Conservation (phyloP, 371 early-diverging fungal species). For the Mucor plumbeus region DNA sequence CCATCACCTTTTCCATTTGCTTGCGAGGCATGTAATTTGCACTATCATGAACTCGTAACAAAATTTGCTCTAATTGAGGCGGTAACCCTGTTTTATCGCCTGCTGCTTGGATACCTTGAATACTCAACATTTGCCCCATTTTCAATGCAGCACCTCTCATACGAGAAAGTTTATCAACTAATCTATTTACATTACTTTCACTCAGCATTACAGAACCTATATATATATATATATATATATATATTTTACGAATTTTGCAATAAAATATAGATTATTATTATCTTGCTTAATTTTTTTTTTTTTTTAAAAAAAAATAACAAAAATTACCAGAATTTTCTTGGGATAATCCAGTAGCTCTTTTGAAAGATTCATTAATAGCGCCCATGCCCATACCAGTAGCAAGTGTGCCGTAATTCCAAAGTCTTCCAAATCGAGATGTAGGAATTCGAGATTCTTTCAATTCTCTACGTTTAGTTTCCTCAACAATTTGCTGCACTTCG, state of each 20-base stretch:
- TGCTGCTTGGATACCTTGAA: conserved; percentile 75
- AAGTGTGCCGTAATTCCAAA: conserved; percentile 75
- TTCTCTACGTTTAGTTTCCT: conserved; percentile 17
- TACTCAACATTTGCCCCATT: conserved; percentile 96
- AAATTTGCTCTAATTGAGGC: conserved; percentile 79
- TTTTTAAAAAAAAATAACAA: too few relatives aligned
- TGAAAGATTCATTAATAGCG: conserved; percentile 75
- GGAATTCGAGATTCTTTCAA: conserved; percentile 70
- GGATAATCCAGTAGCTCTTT: conserved; percentile 63
- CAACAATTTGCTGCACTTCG: background rate
- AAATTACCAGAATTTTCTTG: conserved; percentile 37
- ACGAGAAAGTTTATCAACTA: conserved; percentile 85
- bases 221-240: too few relatives aligned
- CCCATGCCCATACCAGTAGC: conserved; percentile 81
- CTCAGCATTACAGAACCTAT: conserved; percentile 65
- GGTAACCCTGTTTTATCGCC: conserved; percentile 64
- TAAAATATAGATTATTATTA: background rate
- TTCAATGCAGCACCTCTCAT: conserved; percentile 98
- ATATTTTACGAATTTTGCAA: background rate
- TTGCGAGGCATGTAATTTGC: conserved; percentile 94
- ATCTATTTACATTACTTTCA: conserved; percentile 84
- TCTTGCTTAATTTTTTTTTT: too few relatives aligned
- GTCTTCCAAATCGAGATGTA: conserved; percentile 63
- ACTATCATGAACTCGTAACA: conserved; percentile 89
- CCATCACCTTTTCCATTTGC: conserved; percentile 84